Conservation (phyloP, 2,329 filamentous ascomycete species). For the Gliomastix tumulicola region DNA sequence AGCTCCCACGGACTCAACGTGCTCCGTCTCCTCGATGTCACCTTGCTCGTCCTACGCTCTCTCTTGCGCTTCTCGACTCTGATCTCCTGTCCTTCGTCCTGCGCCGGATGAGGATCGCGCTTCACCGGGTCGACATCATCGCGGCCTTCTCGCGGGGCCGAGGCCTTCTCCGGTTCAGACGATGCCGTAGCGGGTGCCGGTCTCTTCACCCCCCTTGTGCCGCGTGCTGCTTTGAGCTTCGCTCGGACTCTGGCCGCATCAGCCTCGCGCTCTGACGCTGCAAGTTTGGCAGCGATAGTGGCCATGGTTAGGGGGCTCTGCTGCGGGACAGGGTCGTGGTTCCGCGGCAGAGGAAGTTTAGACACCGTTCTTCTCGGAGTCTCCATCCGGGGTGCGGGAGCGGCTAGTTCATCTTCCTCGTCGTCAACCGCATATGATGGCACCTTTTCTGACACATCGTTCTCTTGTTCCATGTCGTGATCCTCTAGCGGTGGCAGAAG, state of each 20-base stretch:
- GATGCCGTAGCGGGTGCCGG: conserved; percentile 13
- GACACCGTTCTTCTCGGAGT: conserved; percentile 3
- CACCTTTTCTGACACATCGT: conserved; percentile 3
- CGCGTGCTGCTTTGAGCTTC: conserved; percentile 49
- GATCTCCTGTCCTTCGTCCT: conserved; percentile 11
- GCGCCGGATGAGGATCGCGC: conserved; percentile 14
- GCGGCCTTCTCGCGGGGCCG: no score
- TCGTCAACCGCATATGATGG: not conserved
- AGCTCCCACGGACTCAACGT: conserved; percentile 72
- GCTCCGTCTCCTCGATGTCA: conserved; percentile 59
- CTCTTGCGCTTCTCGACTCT: conserved; percentile 38
- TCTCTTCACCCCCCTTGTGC: conserved; percentile 22
- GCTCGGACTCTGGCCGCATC: conserved; percentile 57
- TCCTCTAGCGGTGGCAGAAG: conserved; percentile 15
- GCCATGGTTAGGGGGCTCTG: conserved; percentile 56
- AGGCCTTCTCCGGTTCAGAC: conserved; percentile 4
- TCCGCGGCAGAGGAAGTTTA: conserved; percentile 18
- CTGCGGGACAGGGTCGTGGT: conserved; percentile 28
- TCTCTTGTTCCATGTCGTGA: conserved; percentile 8
- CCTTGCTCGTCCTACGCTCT: conserved; percentile 45
- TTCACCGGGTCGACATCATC: conserved; percentile 26
- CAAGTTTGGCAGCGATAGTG: conserved; percentile 55
- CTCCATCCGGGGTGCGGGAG: conserved; percentile 10
- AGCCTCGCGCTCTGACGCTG: conserved; percentile 56
- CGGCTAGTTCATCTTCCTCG: conserved; percentile 1